These are phyloP conservation scores for Gypsophila paniculata DNA, from an alignment of 179 eudicot species.

Conservation along the genomic window DNA sequence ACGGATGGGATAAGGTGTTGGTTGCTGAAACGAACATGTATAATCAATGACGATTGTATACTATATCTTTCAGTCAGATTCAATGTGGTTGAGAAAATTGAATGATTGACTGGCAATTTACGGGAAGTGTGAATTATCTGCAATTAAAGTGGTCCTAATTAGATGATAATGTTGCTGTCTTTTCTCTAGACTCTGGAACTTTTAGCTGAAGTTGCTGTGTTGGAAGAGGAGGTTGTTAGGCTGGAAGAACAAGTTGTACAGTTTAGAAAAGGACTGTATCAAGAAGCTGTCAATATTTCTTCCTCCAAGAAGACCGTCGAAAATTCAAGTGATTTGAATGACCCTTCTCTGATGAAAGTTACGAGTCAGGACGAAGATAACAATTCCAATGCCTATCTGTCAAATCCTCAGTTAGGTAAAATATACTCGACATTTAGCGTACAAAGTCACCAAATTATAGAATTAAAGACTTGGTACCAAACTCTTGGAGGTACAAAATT, in stretches of 20 bases:
- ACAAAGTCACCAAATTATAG: background rate
- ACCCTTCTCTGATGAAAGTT: slow-evolving; percentile 16
- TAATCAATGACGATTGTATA: slow-evolving; percentile 7
- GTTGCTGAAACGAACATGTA: slow-evolving; percentile 9
- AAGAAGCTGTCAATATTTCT: slow-evolving; percentile 37
- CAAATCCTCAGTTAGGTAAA: slow-evolving; percentile 33
- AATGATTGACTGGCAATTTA: slow-evolving; percentile 8
- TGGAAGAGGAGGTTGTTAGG: slow-evolving; percentile 50
- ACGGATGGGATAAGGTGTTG: slow-evolving; percentile 5
- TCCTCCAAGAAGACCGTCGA: slow-evolving; percentile 40
- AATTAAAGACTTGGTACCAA: background rate
- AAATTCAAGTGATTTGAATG: slow-evolving; percentile 23
- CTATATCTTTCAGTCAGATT: slow-evolving; percentile 13
- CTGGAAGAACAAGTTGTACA: slow-evolving; percentile 44
- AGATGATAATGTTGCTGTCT: slow-evolving; percentile 3
- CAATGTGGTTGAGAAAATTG: slow-evolving; percentile 17
- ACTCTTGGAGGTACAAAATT: background rate
- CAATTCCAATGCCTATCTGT: slow-evolving; percentile 18
- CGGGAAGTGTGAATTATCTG: slow-evolving; percentile 7
- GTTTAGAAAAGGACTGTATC: slow-evolving; percentile 36
- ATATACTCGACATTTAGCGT: slow-evolving; percentile 5
- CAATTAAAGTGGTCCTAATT: background rate
- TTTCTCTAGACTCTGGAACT: slow-evolving; percentile 40
- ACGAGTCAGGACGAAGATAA: slow-evolving; percentile 29
- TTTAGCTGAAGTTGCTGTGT: slow-evolving; percentile 43